These are phyloP conservation scores for Hordeum pubiflorum DNA, from an alignment of 202 grass and related monocot species.

Conservation along the genomic window DNA sequence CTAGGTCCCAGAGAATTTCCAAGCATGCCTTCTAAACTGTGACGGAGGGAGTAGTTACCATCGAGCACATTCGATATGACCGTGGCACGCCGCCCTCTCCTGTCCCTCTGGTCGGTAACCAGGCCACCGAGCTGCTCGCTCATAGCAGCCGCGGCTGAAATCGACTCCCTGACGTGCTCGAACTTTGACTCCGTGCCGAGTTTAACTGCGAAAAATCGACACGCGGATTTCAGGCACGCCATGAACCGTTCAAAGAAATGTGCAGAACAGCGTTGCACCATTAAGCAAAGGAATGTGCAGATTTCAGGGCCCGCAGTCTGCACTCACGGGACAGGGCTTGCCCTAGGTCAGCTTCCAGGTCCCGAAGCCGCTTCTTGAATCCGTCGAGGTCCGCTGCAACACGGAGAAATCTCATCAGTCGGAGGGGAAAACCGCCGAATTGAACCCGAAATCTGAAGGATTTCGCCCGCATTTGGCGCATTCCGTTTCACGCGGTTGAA, in stretches of 20 bases:
- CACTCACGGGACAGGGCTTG: constrained; percentile 42
- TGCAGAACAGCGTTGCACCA: not conserved
- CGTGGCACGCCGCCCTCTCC: constrained; percentile 11
- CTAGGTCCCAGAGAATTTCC: too few relatives aligned
- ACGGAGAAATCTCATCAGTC: not conserved
- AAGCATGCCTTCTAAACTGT: too few relatives aligned
- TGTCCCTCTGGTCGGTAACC: constrained; percentile 22
- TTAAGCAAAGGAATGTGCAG: not conserved
- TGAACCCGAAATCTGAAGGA: not conserved
- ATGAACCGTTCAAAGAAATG: not conserved
- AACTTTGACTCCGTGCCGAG: constrained; percentile 24
- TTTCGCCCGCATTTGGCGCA: not conserved
- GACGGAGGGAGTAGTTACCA: too few relatives aligned
- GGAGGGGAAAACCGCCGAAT: not conserved
- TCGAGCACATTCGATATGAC: constrained; percentile 31
- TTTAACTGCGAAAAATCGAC: constrained; percentile 34
- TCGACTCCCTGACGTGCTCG: not conserved
- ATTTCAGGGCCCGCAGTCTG: not conserved
- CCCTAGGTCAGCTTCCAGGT: constrained; percentile 26
- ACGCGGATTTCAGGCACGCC: not conserved
- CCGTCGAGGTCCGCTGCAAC: constrained; percentile 38
- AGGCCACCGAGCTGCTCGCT: constrained; percentile 29
- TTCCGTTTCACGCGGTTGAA: too few relatives aligned
- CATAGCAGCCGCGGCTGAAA: constrained; percentile 16
- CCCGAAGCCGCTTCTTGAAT: constrained; percentile 28